Base-by-base conservation (phyloP, 495 filamentous ascomycete species). In the Penicillium macrosclerotiorum region DNA sequence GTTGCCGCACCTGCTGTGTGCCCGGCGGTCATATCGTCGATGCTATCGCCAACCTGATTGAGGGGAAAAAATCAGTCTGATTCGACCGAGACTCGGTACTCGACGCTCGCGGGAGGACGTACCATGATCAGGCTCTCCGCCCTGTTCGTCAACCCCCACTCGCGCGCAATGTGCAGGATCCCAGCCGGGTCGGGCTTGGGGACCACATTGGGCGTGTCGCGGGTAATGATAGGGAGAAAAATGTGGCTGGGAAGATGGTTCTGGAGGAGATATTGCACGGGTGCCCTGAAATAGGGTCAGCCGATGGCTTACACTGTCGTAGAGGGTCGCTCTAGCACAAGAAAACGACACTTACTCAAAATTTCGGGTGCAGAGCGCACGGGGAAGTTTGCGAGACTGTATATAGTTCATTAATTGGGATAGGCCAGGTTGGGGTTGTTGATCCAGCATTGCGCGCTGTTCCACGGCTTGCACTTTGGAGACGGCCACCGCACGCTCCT, bases 1-100 rank as follows among this genome's bases (percentile, higher is more conserved):
- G 93, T 96, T 18, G 89, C 89, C 7, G 91, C 87, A 3, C 92
- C 92, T 8, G 93, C 93, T 33, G 72, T 73, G 51, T 84, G 78
- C 0, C 93, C 93, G 5, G 93, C 88, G 16, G 86, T 89, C 80
- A 98, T 90, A 62, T 98, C 93, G 59, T 98, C 93, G 40, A 94
- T 79, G 41, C 84, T 90, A 59, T 98, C 92, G 5, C 92, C 92
- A 9, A 91, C 82, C 82, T 86, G 73, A 30, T 17, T 1, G 3
- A 13, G 4, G 16, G 22, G n/a, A 39, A 26, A 5, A 41, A 13
- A 8, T 9, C n/a, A 22, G 19, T 16, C 19, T 23, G 20, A 25
- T 13, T 6, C 17, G 25, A 5, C 8, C 36, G 36, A 14, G 20
- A 5, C 8, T 19, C 17, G 5, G 18, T 14, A 27, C 18, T 8